A percentile compares a stretch with the other conserved stretches of the same genome.
Conservation (phyloP, 768 basidiomycete genomes). For the Phaeolepiota aurea region DNA sequence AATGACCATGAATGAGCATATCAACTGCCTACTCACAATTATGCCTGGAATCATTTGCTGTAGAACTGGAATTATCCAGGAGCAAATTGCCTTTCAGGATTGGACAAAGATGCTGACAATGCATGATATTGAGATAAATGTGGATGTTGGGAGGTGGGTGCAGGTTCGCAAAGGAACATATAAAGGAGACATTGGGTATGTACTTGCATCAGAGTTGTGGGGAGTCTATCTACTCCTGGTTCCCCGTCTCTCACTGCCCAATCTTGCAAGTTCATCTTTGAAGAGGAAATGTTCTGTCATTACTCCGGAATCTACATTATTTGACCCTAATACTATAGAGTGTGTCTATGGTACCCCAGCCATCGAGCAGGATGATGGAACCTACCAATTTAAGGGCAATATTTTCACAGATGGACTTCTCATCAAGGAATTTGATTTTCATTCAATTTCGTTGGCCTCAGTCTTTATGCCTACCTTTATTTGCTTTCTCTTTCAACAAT, state of each 20-base stretch:
- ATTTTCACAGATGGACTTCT: conserved; percentile 7
- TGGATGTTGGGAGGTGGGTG: conserved; percentile 9
- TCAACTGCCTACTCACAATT: too few relatives aligned
- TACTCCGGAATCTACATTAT: conserved; percentile 1
- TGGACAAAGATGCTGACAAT: too few relatives aligned
- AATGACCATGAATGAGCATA: too few relatives aligned
- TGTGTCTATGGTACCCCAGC: not conserved
- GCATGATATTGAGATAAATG: not conserved
- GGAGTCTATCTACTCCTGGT: conserved; percentile 6
- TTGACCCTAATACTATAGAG: conserved; percentile 3
- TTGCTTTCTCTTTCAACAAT: conserved; percentile 2
- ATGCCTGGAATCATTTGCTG: too few relatives aligned
- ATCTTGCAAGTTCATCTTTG: not conserved
- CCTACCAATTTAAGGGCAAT: conserved; percentile 2
- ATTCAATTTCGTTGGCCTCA: not conserved
- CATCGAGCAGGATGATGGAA: not conserved
- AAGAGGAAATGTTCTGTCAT: conserved; percentile 2
- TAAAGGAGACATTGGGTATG: conserved; percentile 9
- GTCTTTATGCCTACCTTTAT: conserved; percentile 2
- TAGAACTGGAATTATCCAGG: too few relatives aligned
- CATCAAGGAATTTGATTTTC: conserved; percentile 4
- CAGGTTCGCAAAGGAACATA: conserved; percentile 7
- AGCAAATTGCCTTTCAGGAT: too few relatives aligned
- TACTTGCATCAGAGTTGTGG: conserved; percentile 1
- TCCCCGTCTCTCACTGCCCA: conserved; percentile 4